Percentiles rank a stretch among this genome's conserved stretches.
phyloP scores from a whole-genome alignment of 2,329 filamentous ascomycete species.

The Beauveria medogensis region DNA sequence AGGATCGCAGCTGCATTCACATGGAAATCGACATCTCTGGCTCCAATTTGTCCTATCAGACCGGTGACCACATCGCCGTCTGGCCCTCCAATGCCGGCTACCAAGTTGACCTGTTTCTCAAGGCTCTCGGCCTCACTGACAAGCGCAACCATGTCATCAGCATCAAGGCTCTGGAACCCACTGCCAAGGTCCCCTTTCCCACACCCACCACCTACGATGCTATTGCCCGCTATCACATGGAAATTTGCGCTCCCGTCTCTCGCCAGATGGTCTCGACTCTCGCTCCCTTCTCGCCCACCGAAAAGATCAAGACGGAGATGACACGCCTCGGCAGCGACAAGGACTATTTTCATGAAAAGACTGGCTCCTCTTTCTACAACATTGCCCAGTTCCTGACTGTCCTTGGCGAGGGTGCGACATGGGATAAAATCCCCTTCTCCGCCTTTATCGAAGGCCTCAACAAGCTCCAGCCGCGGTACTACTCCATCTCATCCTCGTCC shows the following conservation, averaged over 20 bases:
- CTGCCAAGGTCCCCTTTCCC: constrained; percentile 95
- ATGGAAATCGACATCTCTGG: constrained; percentile 88
- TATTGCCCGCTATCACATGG: constrained; percentile 89
- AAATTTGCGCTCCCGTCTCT: constrained; percentile 90
- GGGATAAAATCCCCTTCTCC: constrained; percentile 84
- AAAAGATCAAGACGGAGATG: constrained; percentile 80
- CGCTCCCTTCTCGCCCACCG: constrained; percentile 81
- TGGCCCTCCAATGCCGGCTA: constrained; percentile 94
- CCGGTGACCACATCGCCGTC: constrained; percentile 91
- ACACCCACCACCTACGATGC: constrained; percentile 95
- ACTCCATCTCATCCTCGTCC: constrained; percentile 97
- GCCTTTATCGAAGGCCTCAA: constrained; percentile 86
- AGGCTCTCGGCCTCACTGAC: constrained; percentile 63
- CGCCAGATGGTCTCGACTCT: constrained; percentile 88
- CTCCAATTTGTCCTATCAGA: constrained; percentile 88
- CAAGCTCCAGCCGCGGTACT: constrained; percentile 96
- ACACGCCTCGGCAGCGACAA: constrained; percentile 84
- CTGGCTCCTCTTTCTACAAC: constrained; percentile 75
- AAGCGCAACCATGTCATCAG: constrained; percentile 78
- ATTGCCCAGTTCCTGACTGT: constrained; percentile 76
- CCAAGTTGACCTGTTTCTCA: constrained; percentile 85
- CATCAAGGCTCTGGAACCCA: constrained; percentile 87
- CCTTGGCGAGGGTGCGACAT: constrained; percentile 65
- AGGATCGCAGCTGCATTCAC: constrained; percentile 90
- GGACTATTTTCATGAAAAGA: constrained; percentile 86